Percentiles rank a stretch among this genome's conserved stretches.
Conservation (phyloP, 164 flowering plant species). For the Piper longum region DNA sequence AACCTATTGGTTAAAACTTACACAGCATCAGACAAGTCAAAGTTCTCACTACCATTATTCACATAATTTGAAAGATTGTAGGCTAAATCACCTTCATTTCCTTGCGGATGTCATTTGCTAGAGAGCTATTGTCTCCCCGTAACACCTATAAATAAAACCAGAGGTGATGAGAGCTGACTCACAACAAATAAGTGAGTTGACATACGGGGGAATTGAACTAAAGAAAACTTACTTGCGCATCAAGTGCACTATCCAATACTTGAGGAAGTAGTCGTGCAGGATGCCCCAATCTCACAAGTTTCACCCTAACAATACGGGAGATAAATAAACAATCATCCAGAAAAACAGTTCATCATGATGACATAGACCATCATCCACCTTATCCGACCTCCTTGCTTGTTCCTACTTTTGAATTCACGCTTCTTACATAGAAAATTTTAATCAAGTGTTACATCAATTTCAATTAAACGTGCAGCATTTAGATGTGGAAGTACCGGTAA, state of each 20-base stretch:
- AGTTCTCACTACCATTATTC: not conserved
- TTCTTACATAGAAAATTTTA: too few species aligned
- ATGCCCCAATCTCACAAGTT: constrained; percentile 92
- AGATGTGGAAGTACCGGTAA: constrained; percentile 42
- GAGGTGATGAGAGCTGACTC: not conserved
- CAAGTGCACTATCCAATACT: constrained; percentile 93
- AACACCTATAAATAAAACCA: constrained; percentile 37
- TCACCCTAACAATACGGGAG: constrained; percentile 33
- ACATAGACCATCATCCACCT: too few species aligned
- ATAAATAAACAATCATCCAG: not conserved
- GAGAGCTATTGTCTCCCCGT: constrained; percentile 82
- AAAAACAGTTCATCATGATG: not conserved
- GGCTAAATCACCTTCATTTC: constrained; percentile 78
- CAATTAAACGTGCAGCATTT: too few species aligned
- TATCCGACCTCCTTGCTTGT: too few species aligned
- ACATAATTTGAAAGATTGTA: not conserved
- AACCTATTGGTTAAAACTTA: constrained; percentile 23
- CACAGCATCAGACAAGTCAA: too few species aligned
- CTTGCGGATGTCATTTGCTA: constrained; percentile 94
- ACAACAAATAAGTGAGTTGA: not conserved
- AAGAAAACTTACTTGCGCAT: constrained; percentile 59
- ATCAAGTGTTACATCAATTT: too few species aligned
- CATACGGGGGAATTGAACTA: not conserved
- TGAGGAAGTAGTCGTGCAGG: constrained; percentile 98
- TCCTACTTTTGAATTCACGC: too few species aligned